Conservation (phyloP, 805 yeast genomes). For the Ogataea methanolica region DNA sequence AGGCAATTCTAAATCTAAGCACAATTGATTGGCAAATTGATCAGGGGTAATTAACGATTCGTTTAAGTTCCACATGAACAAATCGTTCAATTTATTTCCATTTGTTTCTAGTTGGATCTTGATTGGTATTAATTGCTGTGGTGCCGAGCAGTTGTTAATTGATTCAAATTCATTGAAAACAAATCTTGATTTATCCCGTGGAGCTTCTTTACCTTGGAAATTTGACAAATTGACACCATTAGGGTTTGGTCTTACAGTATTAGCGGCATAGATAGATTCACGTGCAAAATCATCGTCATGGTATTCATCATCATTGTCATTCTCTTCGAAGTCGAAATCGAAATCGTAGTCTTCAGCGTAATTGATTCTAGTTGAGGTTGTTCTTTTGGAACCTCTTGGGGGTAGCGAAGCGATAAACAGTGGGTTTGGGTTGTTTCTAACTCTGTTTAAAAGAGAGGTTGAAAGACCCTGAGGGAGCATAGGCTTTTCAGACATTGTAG, state of each 20-base stretch:
- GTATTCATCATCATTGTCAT: constrained; percentile 32
- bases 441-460: constrained; percentile 68
- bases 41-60: constrained; percentile 68
- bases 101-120: constrained; percentile 58
- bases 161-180: constrained; percentile 30
- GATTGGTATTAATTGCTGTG: constrained; percentile 58
- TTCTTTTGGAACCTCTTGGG: constrained; percentile 71
- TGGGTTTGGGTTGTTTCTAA: constrained; percentile 70
- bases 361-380: constrained; percentile 57
- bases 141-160: constrained; percentile 31
- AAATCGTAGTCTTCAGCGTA: constrained; percentile 77
- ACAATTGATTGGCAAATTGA: constrained; percentile 66
- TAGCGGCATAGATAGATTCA: not conserved
- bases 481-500: constrained; percentile 22
- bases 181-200: constrained; percentile 32
- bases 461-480: constrained; percentile 72
- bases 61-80: constrained; percentile 69
- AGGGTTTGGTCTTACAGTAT: not conserved
- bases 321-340: constrained; percentile 38
- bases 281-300: constrained; percentile 37
- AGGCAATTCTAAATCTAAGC: constrained; percentile 82
- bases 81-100: constrained; percentile 52
- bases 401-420: constrained; percentile 70
- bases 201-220: constrained; percentile 36
- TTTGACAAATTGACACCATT: constrained; percentile 24